Percentiles rank a stretch among this genome's conserved stretches.
Evolutionary conservation across 2,329 filamentous ascomycete species (phyloP).

Genomic region (Aspergillus awamori): DNA sequence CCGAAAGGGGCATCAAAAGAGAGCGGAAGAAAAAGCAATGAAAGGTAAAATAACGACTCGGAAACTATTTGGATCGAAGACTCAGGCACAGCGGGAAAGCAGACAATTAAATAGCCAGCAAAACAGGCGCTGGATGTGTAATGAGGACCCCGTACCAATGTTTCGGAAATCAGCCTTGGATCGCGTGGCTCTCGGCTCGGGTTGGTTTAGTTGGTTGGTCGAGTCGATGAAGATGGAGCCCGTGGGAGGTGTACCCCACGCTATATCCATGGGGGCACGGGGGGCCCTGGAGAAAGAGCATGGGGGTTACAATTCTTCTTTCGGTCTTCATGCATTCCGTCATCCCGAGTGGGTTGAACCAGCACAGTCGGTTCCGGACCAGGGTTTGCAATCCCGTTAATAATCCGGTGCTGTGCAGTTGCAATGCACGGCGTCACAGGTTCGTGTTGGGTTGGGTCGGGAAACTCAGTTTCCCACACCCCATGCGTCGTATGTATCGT

Average conservation of each 20-base stretch:
- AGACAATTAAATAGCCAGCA: conserved; percentile 15
- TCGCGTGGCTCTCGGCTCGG: conserved; percentile 16
- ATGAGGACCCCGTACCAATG: conserved; percentile 9
- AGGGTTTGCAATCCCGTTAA: background rate
- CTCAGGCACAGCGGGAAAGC: background rate
- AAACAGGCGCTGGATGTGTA: background rate
- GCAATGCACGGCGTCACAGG: too few species aligned
- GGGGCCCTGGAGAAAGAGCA: background rate
- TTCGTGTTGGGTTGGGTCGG: too few species aligned
- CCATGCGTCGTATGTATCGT: too few species aligned
- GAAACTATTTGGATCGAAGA: background rate
- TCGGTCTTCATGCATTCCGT: background rate
- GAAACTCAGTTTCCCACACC: too few species aligned
- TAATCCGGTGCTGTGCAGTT: too few species aligned
- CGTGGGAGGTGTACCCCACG: conserved; percentile 18
- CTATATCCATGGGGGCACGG: conserved; percentile 7
- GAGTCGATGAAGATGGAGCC: conserved; percentile 2
- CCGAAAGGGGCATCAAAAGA: background rate
- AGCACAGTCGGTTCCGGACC: background rate
- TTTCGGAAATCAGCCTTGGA: conserved; percentile 11
- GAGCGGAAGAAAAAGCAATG: background rate
- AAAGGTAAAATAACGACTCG: too few species aligned
- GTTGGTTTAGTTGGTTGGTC: conserved; percentile 14
- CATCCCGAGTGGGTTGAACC: background rate
- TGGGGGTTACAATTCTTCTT: background rate